Percentiles rank a stretch among this genome's conserved stretches.
These are phyloP conservation scores for Metschnikowia bowlesiae DNA, from an alignment of 805 yeast genomes.

Conservation along the genomic window DNA sequence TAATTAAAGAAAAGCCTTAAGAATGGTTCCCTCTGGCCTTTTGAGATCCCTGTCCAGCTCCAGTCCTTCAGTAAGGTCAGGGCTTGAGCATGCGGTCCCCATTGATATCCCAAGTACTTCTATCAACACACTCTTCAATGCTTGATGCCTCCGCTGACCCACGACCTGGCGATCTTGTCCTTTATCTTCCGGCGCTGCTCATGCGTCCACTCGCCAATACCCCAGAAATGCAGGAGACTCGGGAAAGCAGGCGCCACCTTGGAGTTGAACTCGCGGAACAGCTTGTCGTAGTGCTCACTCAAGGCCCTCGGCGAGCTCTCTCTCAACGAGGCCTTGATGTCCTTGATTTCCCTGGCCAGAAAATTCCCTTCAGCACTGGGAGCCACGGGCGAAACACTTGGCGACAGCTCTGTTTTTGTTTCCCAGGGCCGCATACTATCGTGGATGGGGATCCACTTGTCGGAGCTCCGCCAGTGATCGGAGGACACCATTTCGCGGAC, in stretches of 20 bases:
- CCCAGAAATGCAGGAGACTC: constrained; percentile 54
- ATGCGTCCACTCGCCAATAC: constrained; percentile 54
- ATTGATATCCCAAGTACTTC: too few relatives aligned
- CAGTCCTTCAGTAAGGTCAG: too few relatives aligned
- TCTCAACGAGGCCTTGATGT: constrained; percentile 8
- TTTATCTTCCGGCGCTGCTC: constrained; percentile 45
- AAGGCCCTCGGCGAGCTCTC: constrained; percentile 23
- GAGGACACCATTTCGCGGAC: constrained; percentile 57
- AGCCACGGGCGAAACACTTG: too few relatives aligned
- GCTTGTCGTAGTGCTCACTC: constrained; percentile 17
- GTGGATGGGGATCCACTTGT: constrained; percentile 55
- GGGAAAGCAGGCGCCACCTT: constrained; percentile 22
- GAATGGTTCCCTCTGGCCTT: too few relatives aligned
- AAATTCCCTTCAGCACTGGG: constrained; percentile 28
- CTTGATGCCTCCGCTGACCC: constrained; percentile 41
- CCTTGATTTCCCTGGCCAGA: constrained; percentile 7
- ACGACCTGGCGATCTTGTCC: constrained; percentile 51
- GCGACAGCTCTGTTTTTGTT: neutral
- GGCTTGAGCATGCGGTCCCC: too few relatives aligned
- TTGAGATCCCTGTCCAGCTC: too few relatives aligned
- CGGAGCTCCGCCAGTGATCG: constrained; percentile 43
- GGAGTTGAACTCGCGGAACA: constrained; percentile 22
- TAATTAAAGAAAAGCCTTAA: too few relatives aligned
- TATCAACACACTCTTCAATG: too few relatives aligned
- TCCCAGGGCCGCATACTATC: constrained; percentile 58